Evolutionary conservation across 495 filamentous ascomycete species (phyloP).

Genomic region (Aspergillus diversus): DNA sequence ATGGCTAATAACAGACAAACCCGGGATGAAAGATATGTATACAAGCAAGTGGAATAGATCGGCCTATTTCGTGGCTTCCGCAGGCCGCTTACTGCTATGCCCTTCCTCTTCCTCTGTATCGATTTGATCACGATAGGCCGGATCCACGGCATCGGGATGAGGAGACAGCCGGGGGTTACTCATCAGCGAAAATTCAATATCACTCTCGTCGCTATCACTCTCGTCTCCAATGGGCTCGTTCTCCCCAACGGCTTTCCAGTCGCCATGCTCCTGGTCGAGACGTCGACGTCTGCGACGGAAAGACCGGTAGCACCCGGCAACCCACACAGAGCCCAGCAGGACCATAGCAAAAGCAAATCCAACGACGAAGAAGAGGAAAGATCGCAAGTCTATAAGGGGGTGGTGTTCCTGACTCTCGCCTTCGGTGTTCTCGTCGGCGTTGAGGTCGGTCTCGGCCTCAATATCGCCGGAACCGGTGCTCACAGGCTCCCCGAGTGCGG

Average conservation of each 20-base stretch:
- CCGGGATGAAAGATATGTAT: neutral
- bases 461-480: slow-evolving; percentile 1
- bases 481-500: slow-evolving; percentile 5
- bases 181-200: slow-evolving; percentile 7
- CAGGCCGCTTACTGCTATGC: neutral
- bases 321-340: neutral
- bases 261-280: neutral
- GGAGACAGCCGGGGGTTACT: slow-evolving; percentile 5
- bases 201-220: slow-evolving; percentile 2
- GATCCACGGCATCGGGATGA: neutral
- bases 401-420: neutral
- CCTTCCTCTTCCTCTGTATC: neutral
- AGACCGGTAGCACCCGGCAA: neutral
- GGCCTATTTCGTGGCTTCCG: neutral
- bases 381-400: neutral
- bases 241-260: neutral
- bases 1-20: neutral
- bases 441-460: neutral
- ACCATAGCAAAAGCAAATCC: slow-evolving; percentile 8
- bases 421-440: neutral
- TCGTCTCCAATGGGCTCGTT: neutral
- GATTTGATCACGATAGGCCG: neutral
- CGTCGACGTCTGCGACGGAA: neutral
- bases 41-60: neutral
- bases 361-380: slow-evolving; percentile 3